Percentiles rank a stretch among this genome's conserved stretches.
Conservation (phyloP, 495 filamentous ascomycete species). For the Usnea hakonensis region DNA sequence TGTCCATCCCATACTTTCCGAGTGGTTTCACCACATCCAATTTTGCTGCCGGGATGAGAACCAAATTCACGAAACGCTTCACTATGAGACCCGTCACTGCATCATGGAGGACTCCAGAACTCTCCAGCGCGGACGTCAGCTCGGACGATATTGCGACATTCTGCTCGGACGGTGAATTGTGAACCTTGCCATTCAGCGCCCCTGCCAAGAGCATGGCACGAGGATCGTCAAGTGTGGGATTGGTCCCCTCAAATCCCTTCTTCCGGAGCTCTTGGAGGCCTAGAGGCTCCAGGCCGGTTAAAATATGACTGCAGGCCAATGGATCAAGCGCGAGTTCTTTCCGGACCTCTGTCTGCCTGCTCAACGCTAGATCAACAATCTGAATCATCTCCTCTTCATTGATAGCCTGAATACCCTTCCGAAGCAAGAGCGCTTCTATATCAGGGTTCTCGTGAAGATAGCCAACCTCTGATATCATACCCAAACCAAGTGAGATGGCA, state of each 20-base stretch:
- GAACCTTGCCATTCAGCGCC: too few relatives aligned
- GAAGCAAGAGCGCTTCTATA: conserved; percentile 28
- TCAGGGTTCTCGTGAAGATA: conserved; percentile 31
- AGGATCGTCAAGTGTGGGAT: conserved; percentile 21
- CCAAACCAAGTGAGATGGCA: conserved; percentile 20
- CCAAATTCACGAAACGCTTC: too few relatives aligned
- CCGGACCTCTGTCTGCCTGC: too few relatives aligned
- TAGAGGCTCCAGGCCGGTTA: conserved; percentile 26
- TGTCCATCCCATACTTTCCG: conserved; percentile 43
- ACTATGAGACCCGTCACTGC: too few relatives aligned
- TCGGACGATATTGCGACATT: too few relatives aligned
- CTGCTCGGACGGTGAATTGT: too few relatives aligned
- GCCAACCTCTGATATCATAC: conserved; percentile 26
- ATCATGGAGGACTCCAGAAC: too few relatives aligned
- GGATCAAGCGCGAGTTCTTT: too few relatives aligned
- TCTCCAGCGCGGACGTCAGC: too few relatives aligned
- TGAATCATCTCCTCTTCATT: conserved; percentile 32
- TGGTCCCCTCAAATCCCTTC: conserved; percentile 27
- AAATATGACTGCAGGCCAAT: too few relatives aligned
- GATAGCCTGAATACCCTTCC: conserved; percentile 28
- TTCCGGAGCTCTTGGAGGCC: conserved; percentile 22
- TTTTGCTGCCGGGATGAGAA: too few relatives aligned
- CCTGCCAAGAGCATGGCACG: conserved; percentile 15
- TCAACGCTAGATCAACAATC: conserved; percentile 31
- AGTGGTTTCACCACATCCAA: too few relatives aligned